A percentile compares a stretch with the other conserved stretches of the same genome.
These are phyloP conservation scores for Xylaria hypoxylon DNA, from an alignment of 2,329 filamentous ascomycete genomes.

Conservation along the genomic window DNA sequence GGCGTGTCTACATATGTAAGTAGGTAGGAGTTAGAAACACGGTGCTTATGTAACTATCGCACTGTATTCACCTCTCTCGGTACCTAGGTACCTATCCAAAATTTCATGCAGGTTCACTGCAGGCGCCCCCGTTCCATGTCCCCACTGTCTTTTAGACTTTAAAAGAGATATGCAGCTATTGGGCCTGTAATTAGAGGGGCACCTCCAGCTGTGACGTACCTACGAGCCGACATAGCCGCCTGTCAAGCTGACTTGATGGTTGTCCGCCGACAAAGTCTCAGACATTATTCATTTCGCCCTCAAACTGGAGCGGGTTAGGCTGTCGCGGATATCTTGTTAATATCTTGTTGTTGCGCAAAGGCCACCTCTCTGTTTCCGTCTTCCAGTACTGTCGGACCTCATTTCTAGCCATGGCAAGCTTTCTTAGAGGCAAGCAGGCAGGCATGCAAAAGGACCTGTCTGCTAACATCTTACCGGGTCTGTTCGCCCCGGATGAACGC, in stretches of 20 bases:
- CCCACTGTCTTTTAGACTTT: not conserved
- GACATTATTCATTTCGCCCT: slow-evolving; percentile 8
- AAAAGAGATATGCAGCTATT: slow-evolving; percentile 5
- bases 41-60: no score
- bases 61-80: no score
- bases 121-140: no score
- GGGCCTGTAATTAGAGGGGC: slow-evolving; percentile 17
- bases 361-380: not conserved
- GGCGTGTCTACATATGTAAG: no score
- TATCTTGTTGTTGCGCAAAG: not conserved
- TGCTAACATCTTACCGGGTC: slow-evolving; percentile 78
- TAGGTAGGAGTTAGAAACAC: no score
- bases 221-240: slow-evolving; percentile 24
- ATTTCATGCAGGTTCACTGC: no score
- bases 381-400: not conserved
- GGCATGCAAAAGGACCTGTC: slow-evolving; percentile 94
- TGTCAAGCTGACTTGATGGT: slow-evolving; percentile 2
- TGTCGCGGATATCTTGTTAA: not conserved
- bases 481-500: slow-evolving; percentile 87
- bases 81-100: no score
- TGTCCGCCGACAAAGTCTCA: not conserved
- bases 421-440: slow-evolving; percentile 91
- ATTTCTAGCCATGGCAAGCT: slow-evolving; percentile 75
- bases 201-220: slow-evolving; percentile 31
- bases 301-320: not conserved